Percentiles rank a stretch among this genome's conserved stretches.
Conservation (phyloP, 495 filamentous ascomycete species). For the Penicillium argentinense region DNA sequence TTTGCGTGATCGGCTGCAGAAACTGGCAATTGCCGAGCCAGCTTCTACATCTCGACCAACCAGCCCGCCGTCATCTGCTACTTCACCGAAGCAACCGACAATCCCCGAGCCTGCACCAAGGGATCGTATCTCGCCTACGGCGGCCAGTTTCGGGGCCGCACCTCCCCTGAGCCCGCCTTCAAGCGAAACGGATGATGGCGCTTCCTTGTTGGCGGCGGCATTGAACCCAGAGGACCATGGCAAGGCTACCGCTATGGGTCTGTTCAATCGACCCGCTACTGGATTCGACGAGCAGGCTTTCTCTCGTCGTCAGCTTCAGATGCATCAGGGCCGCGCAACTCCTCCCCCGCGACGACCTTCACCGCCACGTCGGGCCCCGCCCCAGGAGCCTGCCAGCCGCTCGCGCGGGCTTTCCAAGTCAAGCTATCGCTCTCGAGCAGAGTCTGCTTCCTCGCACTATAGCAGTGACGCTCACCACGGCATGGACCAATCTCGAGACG, state of each 20-base stretch:
- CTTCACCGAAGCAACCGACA: constrained; percentile 30
- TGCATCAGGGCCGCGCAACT: constrained; percentile 65
- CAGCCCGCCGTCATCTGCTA: constrained; percentile 51
- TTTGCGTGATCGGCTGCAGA: constrained; percentile 57
- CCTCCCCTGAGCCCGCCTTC: constrained; percentile 74
- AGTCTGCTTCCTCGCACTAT: constrained; percentile 47
- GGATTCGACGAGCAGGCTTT: constrained; percentile 84
- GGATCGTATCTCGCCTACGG: constrained; percentile 25
- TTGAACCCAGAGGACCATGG: constrained; percentile 76
- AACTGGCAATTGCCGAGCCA: constrained; percentile 44
- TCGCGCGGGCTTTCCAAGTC: constrained; percentile 41
- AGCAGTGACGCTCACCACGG: constrained; percentile 36
- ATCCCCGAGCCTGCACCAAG: constrained; percentile 20
- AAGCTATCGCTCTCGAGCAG: constrained; percentile 45
- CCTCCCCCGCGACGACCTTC: constrained; percentile 37
- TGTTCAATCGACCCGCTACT: constrained; percentile 76
- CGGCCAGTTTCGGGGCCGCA: constrained; percentile 40
- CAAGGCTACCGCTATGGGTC: constrained; percentile 81
- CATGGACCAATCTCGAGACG: constrained; percentile 28
- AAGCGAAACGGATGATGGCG: constrained; percentile 64
- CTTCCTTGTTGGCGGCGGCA: constrained; percentile 51
- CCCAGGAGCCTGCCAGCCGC: constrained; percentile 35
- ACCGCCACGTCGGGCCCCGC: constrained; percentile 32
- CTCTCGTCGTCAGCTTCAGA: constrained; percentile 72
- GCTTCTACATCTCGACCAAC: constrained; percentile 39